Evolutionary conservation across 2,329 filamentous ascomycete genomes (phyloP), one percentile per base, ranked within the genome.

Genomic region (Cercospora zeae-maydis): DNA sequence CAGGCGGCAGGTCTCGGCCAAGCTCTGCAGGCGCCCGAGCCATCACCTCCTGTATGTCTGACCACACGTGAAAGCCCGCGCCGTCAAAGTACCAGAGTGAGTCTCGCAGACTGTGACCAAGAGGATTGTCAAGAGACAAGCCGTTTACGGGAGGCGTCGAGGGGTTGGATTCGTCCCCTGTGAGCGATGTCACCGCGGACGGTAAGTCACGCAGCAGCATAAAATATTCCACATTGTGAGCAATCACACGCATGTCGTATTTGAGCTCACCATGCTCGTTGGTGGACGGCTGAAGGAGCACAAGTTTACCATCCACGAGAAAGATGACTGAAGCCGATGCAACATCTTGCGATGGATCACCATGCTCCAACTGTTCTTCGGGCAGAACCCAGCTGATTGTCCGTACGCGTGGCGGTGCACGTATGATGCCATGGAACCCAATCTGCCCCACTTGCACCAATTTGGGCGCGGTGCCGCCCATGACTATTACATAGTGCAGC

Each of bases 211-310:
- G 88, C 86, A 96, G 96, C 70, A 95, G 86, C 59, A 89, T 88
- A 75, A 96, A 97, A 72, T 95, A 98, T 75, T 99, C 95, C 42
- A 98, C 92, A 71, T 96, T 96, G 71, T 97, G 92, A 11, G 93
- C 92, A 73, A 99, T 89, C 63, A 98, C 89, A 9, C 93, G 89
- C 95, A 99, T 99, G 73, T 98, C 93, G 73, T 99, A 99, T 79
- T 97, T 98, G 57, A 97, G 82, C 69, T 92, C 89, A 4, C 91
- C 90, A 47, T 89, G 86, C 54, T 91, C 90, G 57, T 90, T 93
- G 4, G 91, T 81, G 0, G 92, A 93, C 1, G 95, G 93, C 67
- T 96, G 92, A 54, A 99, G 83, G 37, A 98, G 80, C 10, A 98
- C 95, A 19, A 99, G 85, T 75, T 99, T 99, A 31, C 93, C 95